Evolutionary conservation across 257 asterid species (phyloP), one percentile per base, ranked within the genome.

Genomic region (Plantago ovata): DNA sequence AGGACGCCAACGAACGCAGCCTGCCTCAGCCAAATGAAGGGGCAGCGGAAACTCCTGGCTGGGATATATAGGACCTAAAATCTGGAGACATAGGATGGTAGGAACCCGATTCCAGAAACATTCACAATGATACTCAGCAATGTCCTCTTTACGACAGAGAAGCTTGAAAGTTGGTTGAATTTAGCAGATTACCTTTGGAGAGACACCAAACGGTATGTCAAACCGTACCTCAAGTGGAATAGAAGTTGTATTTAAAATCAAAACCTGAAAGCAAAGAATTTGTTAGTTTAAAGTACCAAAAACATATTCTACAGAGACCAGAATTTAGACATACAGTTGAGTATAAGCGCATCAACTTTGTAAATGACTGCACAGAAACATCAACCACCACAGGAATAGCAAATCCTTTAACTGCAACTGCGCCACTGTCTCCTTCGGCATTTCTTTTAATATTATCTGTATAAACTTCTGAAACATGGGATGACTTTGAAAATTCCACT

Each of bases 11-110:
- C 96, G 63, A 66, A 88, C 79, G 68, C 76, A 83, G 64, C 98
- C 98, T 47, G 89, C 79, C 80, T 84, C 95, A 71, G 96, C 96
- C 80, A 88, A 76, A 77, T 92, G 98, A 66, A 92, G 80, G 61
- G 98, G 98, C 61, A 88, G 86, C 19, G 98, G 98, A 80, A 86
- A 85, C 79, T 88, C 95, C 75, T 84, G 88, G 54, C 98, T 96
- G 53, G 98, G 92, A 72, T 72, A 75, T 83, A 92, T 76, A 33
- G 98, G 95, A 42, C 95, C 98, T 48, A 87, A 82, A 70, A 92
- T 79, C 98, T 91, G 83, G 67, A 69, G 72, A 63, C 22, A 65
- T n/a, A 38, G 45, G 20, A 15, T n/a, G 60, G 69, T 60, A 66
- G 69, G 62, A 66, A 65, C 61, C 33, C 47, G 21, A 65, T 56